Evolutionary conservation across 176 grass and related monocot species (phyloP).

Genomic region (Thalia dealbata): DNA sequence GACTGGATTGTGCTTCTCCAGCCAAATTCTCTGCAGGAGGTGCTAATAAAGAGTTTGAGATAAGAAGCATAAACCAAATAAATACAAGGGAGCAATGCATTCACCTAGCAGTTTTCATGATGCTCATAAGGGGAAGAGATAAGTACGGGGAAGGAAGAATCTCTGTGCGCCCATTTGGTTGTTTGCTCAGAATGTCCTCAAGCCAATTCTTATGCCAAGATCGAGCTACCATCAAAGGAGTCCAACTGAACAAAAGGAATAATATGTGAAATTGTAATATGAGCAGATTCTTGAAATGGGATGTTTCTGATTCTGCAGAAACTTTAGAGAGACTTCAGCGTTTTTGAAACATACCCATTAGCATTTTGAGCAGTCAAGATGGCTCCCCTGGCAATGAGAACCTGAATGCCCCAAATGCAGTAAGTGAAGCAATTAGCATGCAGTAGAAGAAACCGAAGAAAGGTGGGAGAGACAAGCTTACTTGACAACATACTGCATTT

Average conservation of each 20-base stretch:
- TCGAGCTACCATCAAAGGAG: slow-evolving; percentile 70
- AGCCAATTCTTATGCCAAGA: slow-evolving; percentile 76
- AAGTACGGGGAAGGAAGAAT: slow-evolving; percentile 77
- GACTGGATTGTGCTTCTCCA: slow-evolving; percentile 55
- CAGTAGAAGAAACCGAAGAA: slow-evolving; percentile 11
- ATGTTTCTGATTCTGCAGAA: background rate
- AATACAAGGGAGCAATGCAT: background rate
- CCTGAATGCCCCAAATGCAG: slow-evolving; percentile 34
- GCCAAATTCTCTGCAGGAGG: slow-evolving; percentile 64
- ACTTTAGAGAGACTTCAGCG: background rate
- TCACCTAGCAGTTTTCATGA: slow-evolving; percentile 86
- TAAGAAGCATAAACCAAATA: too few relatives aligned
- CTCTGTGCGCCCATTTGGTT: slow-evolving; percentile 24
- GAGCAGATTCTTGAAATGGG: background rate
- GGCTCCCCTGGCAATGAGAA: slow-evolving; percentile 81
- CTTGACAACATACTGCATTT: slow-evolving; percentile 8
- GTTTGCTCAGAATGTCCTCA: slow-evolving; percentile 58
- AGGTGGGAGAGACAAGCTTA: slow-evolving; percentile 17
- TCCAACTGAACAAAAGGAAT: slow-evolving; percentile 35
- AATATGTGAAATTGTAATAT: background rate
- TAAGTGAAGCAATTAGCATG: slow-evolving; percentile 6
- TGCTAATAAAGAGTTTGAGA: too few relatives aligned
- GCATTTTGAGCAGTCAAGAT: slow-evolving; percentile 42
- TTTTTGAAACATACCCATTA: slow-evolving; percentile 44
- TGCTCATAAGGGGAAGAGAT: slow-evolving; percentile 87